Evolutionary conservation across 2,329 filamentous ascomycete genomes (phyloP), one percentile per base, ranked within the genome.

Genomic region (Alternaria novae-zelandiae): DNA sequence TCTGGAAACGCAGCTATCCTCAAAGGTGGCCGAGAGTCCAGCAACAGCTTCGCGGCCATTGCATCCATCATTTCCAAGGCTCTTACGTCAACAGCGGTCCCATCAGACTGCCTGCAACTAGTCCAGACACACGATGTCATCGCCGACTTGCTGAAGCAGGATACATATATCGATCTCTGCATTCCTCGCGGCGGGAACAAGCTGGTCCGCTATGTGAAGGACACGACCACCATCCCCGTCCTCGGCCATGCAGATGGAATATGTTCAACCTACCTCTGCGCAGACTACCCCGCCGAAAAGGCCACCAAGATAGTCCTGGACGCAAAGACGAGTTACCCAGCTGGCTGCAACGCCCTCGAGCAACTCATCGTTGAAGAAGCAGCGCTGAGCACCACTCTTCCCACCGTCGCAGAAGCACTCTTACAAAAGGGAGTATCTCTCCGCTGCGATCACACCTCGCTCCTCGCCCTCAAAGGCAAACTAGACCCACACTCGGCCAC

Each of bases 21-120:
- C 65, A 99, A 99, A 85, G 95, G 94, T 65, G 96, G 96, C 68
- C 97, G 97, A 79, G 96, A 99, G 82, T 97, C 94, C 1, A 96
- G 91, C 20, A 89, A 96, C 77, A 97, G 94, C n/a, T 98, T 99
- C 79, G 86, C 94, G 64, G 91, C 94, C 71, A 98, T 99, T 74
- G 92, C 95, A 7, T 87, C 86, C 32, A 91, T 92, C 76, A 96
- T 99, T 73, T 94, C 93, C 1, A 81, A 87, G 46, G 94, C 94
- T 10, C 87, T 98, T 12, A 85, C 87, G 17, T 81, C 82, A 25
- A 94, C 93, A 3, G 80, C 87, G 56, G 94, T 98, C 10, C 94
- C 96, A 60, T 91, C 93, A 73, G 90, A 88, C 50, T 94, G 95
- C 59, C 90, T 99, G 64, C 96, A 99, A 81, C 90, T 99, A 25